Evolutionary conservation across 305 asterid species (phyloP).

Genomic region (Fraxinus nigra): DNA sequence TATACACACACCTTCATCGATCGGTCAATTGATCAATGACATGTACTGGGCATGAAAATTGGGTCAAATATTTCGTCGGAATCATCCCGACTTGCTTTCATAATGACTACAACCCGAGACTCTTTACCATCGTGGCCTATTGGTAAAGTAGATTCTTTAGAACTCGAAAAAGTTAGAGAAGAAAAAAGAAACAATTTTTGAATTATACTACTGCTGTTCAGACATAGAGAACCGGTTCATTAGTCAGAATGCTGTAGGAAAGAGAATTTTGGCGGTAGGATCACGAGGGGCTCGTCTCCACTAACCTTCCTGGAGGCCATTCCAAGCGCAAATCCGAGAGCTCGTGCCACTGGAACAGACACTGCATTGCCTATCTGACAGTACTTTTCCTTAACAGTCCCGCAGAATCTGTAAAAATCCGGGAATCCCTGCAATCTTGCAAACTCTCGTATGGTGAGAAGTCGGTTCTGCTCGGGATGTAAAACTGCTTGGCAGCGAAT

Average conservation of each 20-base stretch:
- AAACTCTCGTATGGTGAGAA: slow-evolving; percentile 45
- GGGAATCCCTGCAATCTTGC: slow-evolving; percentile 62
- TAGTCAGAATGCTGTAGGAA: slow-evolving; percentile 17
- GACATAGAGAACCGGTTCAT: slow-evolving; percentile 4
- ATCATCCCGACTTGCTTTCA: not conserved
- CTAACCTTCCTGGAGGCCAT: slow-evolving; percentile 35
- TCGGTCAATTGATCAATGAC: not conserved
- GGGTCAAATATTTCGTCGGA: not conserved
- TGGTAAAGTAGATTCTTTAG: not conserved
- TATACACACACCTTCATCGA: not conserved
- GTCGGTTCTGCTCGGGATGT: slow-evolving; percentile 57
- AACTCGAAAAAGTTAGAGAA: not conserved
- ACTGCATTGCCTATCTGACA: slow-evolving; percentile 64
- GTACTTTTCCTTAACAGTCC: slow-evolving; percentile 40
- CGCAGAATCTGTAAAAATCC: slow-evolving; percentile 46
- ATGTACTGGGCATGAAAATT: not conserved
- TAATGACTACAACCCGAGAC: not conserved
- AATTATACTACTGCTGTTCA: not conserved
- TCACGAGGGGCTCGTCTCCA: slow-evolving; percentile 39
- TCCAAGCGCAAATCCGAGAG: slow-evolving; percentile 58
- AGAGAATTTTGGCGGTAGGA: slow-evolving; percentile 40
- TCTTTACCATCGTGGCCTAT: not conserved
- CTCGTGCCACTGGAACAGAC: slow-evolving; percentile 58
- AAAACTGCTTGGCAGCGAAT: slow-evolving; percentile 29
- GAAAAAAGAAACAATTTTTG: not conserved